phyloP scores from a whole-genome alignment of 139 green algal species.

The Tetradesmus lagerheimii region DNA sequence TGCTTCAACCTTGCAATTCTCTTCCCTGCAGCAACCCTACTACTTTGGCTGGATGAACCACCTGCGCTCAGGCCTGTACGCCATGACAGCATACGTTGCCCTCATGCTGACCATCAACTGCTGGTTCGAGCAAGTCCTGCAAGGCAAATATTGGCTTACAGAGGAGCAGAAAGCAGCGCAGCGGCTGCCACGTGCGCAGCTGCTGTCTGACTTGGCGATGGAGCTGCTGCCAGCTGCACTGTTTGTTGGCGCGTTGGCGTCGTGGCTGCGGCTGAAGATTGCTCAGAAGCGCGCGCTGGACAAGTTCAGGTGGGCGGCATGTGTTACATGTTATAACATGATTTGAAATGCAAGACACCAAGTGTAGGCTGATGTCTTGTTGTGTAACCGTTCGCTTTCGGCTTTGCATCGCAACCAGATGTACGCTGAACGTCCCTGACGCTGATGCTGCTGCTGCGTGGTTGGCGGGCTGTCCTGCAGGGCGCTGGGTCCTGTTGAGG shows the following conservation, averaged over 20 bases:
- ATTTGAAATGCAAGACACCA: too few relatives aligned
- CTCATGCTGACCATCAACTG: conserved; percentile 47
- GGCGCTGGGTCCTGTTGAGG: not conserved
- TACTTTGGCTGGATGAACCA: conserved; percentile 65
- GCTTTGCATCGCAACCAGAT: too few relatives aligned
- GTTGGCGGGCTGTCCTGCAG: not conserved
- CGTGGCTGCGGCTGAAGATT: conserved; percentile 45
- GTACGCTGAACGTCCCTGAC: too few relatives aligned
- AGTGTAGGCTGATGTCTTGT: too few relatives aligned
- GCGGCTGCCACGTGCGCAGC: not conserved
- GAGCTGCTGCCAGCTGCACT: conserved; percentile 4
- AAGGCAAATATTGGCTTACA: not conserved
- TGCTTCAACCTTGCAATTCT: not conserved
- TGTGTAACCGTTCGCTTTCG: too few relatives aligned
- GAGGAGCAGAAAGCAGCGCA: not conserved
- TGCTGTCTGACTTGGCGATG: not conserved
- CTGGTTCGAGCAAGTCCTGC: conserved; percentile 10
- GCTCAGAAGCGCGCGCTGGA: conserved; percentile 11
- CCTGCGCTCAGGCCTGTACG: conserved; percentile 53
- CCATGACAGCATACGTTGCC: conserved; percentile 49
- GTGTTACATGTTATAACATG: too few relatives aligned
- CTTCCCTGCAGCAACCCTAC: conserved; percentile 53
- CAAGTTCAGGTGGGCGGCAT: not conserved
- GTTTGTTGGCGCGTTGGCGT: not conserved
- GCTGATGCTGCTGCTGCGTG: too few relatives aligned